phyloP scores from a whole-genome alignment of 805 yeast species.

The Wickerhamomyces hampshirensis region DNA sequence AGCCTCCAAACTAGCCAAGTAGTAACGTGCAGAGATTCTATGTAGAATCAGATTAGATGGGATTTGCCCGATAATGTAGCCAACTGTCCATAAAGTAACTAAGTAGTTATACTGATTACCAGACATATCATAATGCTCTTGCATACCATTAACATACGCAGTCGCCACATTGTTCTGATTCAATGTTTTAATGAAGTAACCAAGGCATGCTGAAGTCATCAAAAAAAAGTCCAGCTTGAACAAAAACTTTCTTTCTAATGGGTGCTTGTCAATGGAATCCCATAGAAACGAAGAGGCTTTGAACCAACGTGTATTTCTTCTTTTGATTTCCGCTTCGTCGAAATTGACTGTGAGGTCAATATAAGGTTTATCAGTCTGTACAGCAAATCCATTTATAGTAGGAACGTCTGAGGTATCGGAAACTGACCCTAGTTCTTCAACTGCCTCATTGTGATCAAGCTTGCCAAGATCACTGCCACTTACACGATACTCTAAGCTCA shows the following conservation, averaged over 20 bases:
- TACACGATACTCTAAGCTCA: no score
- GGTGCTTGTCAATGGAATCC: slow-evolving; percentile 32
- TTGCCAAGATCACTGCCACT: not conserved
- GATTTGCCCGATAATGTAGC: slow-evolving; percentile 45
- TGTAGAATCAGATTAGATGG: slow-evolving; percentile 41
- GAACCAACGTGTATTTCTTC: slow-evolving; percentile 12
- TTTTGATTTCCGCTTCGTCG: slow-evolving; percentile 7
- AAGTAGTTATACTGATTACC: slow-evolving; percentile 41
- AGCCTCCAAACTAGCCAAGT: slow-evolving; percentile 39
- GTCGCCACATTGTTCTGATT: slow-evolving; percentile 38
- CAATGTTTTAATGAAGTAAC: slow-evolving; percentile 42
- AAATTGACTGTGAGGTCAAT: slow-evolving; percentile 12
- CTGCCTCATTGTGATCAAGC: not conserved
- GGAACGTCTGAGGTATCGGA: not conserved
- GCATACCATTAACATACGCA: slow-evolving; percentile 45
- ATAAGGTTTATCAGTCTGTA: slow-evolving; percentile 8
- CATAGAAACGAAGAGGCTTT: slow-evolving; percentile 18
- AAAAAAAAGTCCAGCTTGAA: slow-evolving; percentile 35
- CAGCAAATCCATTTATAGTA: not conserved
- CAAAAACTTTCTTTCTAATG: slow-evolving; percentile 30
- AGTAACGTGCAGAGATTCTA: slow-evolving; percentile 38
- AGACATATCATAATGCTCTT: slow-evolving; percentile 36
- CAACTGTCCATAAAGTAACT: slow-evolving; percentile 42
- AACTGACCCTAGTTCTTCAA: not conserved
- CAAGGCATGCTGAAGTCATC: slow-evolving; percentile 37